phyloP scores from a whole-genome alignment of 2,329 filamentous ascomycete genomes.

The Cladosporium sp. region DNA sequence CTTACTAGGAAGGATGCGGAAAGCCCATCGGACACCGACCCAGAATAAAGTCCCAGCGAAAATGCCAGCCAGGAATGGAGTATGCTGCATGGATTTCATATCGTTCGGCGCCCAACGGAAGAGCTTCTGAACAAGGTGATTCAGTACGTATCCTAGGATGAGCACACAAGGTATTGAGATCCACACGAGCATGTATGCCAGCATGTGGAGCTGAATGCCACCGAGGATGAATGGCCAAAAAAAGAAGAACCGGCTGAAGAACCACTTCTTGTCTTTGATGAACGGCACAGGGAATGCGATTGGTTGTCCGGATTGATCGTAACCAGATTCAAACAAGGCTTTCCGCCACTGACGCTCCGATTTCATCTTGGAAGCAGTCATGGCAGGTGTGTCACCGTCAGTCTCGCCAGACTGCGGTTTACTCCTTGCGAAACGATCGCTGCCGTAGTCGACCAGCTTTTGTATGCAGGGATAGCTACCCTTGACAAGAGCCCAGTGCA shows the following conservation, averaged over 20 bases:
- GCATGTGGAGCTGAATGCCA: slow-evolving; percentile 61
- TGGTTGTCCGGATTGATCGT: slow-evolving; percentile 68
- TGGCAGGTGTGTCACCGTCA: slow-evolving; percentile 81
- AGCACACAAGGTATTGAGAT: slow-evolving; percentile 67
- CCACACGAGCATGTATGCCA: slow-evolving; percentile 69
- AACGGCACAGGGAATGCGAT: slow-evolving; percentile 68
- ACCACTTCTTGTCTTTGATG: slow-evolving; percentile 68
- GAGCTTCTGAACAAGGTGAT: slow-evolving; percentile 70
- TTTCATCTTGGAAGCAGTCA: slow-evolving; percentile 85
- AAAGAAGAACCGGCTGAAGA: slow-evolving; percentile 83
- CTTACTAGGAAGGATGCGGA: slow-evolving; percentile 66
- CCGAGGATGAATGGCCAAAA: slow-evolving; percentile 78
- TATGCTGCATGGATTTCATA: slow-evolving; percentile 85
- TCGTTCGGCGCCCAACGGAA: slow-evolving; percentile 78
- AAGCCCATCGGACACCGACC: slow-evolving; percentile 69
- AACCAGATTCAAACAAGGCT: slow-evolving; percentile 77
- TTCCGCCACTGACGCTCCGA: slow-evolving; percentile 74
- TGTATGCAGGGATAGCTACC: slow-evolving; percentile 83
- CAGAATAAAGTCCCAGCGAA: slow-evolving; percentile 84
- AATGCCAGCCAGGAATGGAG: slow-evolving; percentile 88
- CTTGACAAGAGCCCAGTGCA: slow-evolving; percentile 96
- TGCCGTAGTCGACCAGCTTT: slow-evolving; percentile 91
- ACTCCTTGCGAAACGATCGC: slow-evolving; percentile 87
- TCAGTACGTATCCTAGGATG: slow-evolving; percentile 61
- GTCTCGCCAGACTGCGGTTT: slow-evolving; percentile 34